Base-by-base conservation (phyloP, 2,329 filamentous ascomycete genomes). In the Pyrenochaeta sp. region DNA sequence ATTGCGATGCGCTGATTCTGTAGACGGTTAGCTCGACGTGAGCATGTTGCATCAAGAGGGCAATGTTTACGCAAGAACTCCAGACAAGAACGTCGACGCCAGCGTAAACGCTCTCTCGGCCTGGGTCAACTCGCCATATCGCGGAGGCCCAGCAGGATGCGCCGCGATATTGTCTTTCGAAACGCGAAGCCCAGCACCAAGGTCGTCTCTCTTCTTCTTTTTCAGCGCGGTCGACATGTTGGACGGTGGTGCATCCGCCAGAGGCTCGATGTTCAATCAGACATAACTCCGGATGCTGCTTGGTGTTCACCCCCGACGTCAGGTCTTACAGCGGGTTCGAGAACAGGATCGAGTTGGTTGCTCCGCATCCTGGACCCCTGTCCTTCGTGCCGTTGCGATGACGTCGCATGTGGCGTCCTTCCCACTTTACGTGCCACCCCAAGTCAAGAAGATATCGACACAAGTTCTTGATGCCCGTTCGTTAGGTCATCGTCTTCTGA, bases 1-100 rank as follows among this genome's bases (percentile, higher is more conserved):
- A 78, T 63, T 96, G 90, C 6, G 89, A 90, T 13, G 82, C 68
- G 58, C 83, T 81, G 61, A 80, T 80, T 21, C 73, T 75, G 49
- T 42, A 28, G 20, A 32, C 32, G 24, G 23, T 54, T 61, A 47
- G 66, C 58, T 39, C 24, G 15, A 17, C 7, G 15, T 31, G 15
- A 13, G 19, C 6, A 8, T 14, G 6, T 9, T 24, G 4, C 21
- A 20, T 2, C 20, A 7, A 14, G 11, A 9, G 35, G 14, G 20
- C n/a, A n/a, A 15, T 50, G 50, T 71, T 58, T 69, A 74, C 63
- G 77, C 76, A 58, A 79, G 58, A 44, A 77, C 67, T 22, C 77
- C 77, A 20, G 76, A 78, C 45, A 79, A 52, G 53, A 79, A 78
- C 3, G 76, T 79, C 36, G 76, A 78, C 7, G 74, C 75, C 24